These are phyloP conservation scores for Akanthomyces uredinophilus DNA, from an alignment of 2,329 filamentous ascomycete species.

Conservation along the genomic window DNA sequence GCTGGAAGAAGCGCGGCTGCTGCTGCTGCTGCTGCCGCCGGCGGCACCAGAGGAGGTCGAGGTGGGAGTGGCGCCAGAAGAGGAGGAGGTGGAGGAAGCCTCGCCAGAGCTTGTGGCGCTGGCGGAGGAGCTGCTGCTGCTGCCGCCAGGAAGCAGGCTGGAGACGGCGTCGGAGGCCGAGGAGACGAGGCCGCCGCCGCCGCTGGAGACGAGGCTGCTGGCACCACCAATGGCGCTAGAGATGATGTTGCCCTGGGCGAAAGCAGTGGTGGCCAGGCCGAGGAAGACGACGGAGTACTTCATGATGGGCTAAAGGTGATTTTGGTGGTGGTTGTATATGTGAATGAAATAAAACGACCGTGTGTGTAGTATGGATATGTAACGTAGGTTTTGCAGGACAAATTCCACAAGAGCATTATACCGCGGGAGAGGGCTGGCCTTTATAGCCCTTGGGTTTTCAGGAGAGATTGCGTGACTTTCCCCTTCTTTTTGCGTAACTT, in stretches of 20 bases:
- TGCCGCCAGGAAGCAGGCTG: not conserved
- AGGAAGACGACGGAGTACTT: constrained; percentile 11
- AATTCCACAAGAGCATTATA: not conserved
- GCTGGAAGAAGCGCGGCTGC: not conserved
- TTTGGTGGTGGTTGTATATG: not conserved
- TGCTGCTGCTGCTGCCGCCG: not conserved
- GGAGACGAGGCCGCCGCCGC: constrained; percentile 8
- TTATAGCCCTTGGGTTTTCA: not conserved
- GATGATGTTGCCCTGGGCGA: constrained; percentile 7
- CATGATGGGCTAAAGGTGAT: constrained; percentile 4
- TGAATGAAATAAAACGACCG: not conserved
- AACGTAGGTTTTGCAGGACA: not conserved
- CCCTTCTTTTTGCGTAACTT: not conserved
- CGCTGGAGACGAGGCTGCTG: not conserved
- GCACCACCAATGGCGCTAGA: not conserved
- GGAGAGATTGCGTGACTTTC: not conserved
- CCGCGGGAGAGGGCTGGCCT: not conserved
- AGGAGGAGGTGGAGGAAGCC: not conserved
- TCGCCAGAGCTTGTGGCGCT: not conserved
- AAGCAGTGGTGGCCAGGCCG: constrained; percentile 10
- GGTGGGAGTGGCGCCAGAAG: not conserved
- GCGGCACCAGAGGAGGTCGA: not conserved
- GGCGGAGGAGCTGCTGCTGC: not conserved
- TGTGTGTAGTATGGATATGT: not conserved
- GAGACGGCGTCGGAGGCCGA: not conserved